Conservation (phyloP, 2,329 filamentous ascomycete genomes). For the Zarea fungicola region DNA sequence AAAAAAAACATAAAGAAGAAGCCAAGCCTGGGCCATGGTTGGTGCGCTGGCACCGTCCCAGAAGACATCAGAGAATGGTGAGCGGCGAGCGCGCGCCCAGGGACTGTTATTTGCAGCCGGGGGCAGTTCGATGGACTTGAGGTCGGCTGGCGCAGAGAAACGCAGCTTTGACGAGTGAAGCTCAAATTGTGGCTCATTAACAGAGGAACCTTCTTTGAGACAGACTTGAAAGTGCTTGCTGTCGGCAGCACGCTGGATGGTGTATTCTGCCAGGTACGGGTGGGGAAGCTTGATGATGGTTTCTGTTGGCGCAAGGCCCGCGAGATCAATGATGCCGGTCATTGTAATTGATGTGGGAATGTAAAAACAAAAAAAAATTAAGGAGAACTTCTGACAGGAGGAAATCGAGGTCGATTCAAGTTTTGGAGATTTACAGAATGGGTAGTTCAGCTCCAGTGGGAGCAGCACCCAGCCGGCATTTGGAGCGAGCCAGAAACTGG, state of each 20-base stretch:
- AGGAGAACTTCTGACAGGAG: too few relatives aligned
- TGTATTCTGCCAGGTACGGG: conserved; percentile 43
- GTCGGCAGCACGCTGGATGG: conserved; percentile 28
- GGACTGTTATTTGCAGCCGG: conserved; percentile 48
- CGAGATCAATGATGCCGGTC: conserved; percentile 22
- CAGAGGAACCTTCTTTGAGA: conserved; percentile 23
- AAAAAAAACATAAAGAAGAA: conserved; percentile 48
- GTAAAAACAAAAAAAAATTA: not conserved
- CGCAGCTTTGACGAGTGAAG: conserved; percentile 32
- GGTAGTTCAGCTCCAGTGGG: too few relatives aligned
- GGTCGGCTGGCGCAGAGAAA: conserved; percentile 42
- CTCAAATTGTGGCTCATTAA: conserved; percentile 24
- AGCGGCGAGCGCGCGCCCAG: conserved; percentile 52
- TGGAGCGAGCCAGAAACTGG: not conserved
- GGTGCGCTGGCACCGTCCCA: conserved; percentile 39
- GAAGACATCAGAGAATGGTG: conserved; percentile 39
- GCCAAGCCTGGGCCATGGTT: conserved; percentile 47
- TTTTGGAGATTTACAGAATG: not conserved
- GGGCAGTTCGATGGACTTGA: conserved; percentile 45
- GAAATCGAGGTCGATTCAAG: not conserved
- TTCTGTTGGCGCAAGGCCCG: conserved; percentile 28
- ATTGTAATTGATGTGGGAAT: conserved; percentile 14
- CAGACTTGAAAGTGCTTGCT: conserved; percentile 31
- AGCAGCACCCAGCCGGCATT: not conserved
- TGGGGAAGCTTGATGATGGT: conserved; percentile 44